Conservation (phyloP, 441 rosid species). For the Capsella rubella region DNA sequence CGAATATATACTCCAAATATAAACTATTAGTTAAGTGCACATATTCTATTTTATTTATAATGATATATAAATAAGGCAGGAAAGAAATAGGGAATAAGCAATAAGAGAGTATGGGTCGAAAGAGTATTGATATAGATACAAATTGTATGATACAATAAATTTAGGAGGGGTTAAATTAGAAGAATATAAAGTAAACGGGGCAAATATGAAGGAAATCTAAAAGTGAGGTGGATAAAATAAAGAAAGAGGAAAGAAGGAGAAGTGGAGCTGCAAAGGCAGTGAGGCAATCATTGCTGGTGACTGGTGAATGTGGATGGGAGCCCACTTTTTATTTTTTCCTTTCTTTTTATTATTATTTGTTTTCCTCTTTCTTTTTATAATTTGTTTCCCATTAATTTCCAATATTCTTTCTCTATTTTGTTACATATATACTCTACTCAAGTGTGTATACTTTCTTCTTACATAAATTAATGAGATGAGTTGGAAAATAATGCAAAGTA, state of each 20-base stretch:
- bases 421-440: slow-evolving; percentile 2
- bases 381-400: neutral
- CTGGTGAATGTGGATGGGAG: slow-evolving; percentile 57
- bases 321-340: slow-evolving; percentile 45
- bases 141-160: no score
- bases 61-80: neutral
- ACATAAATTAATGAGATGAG: slow-evolving; percentile 1
- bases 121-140: neutral
- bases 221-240: slow-evolving; percentile 16
- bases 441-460: slow-evolving; percentile 5
- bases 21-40: neutral
- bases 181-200: neutral
- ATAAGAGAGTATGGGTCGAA: slow-evolving; percentile 15
- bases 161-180: neutral
- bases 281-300: slow-evolving; percentile 57
- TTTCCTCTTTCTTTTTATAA: slow-evolving; percentile 10
- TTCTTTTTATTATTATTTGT: slow-evolving; percentile 40
- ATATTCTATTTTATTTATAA: neutral
- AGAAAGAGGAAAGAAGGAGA: slow-evolving; percentile 43
- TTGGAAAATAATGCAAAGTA: slow-evolving; percentile 16
- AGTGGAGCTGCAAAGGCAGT: slow-evolving; percentile 47
- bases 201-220: slow-evolving; percentile 6
- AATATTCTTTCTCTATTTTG: slow-evolving; percentile 5
- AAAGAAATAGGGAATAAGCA: neutral
- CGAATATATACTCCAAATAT: neutral